These are phyloP conservation scores for Ricinus communis DNA, from an alignment of 345 rosid species.

Conservation along the genomic window DNA sequence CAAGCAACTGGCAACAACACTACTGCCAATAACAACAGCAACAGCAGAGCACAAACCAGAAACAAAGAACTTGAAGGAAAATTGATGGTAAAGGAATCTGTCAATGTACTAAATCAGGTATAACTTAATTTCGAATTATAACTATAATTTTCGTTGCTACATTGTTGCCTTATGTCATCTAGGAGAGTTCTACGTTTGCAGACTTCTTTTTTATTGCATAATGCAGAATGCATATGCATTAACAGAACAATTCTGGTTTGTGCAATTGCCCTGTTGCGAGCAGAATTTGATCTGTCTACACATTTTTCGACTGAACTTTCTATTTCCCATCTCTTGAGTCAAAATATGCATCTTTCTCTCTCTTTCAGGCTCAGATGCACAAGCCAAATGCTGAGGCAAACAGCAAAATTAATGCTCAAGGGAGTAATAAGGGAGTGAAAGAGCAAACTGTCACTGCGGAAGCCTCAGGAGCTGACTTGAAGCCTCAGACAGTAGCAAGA, in stretches of 20 bases:
- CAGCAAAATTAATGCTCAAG: constrained; percentile 30
- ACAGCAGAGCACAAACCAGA: constrained; percentile 29
- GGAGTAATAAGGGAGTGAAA: constrained; percentile 29
- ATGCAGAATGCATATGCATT: too few species aligned
- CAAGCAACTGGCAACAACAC: constrained; percentile 38
- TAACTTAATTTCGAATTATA: background rate
- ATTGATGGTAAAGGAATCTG: constrained; percentile 31
- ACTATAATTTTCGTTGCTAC: too few species aligned
- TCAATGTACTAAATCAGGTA: constrained; percentile 38
- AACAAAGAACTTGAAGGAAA: constrained; percentile 32
- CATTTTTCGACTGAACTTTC: too few species aligned
- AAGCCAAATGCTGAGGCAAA: constrained; percentile 37
- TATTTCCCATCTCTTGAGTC: background rate
- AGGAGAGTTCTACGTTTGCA: too few species aligned
- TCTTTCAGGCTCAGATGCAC: constrained; percentile 28
- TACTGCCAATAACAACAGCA: constrained; percentile 19
- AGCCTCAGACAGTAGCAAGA: constrained; percentile 55
- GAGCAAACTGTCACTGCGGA: constrained; percentile 35
- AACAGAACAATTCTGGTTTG: too few species aligned
- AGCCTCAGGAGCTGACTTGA: constrained; percentile 30
- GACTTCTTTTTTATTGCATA: too few species aligned
- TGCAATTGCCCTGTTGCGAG: too few species aligned
- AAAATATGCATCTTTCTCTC: background rate
- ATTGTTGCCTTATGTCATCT: too few species aligned
- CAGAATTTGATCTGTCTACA: too few species aligned